phyloP scores from a whole-genome alignment of 2,329 filamentous ascomycete species.

The Trichoderma sp. region DNA sequence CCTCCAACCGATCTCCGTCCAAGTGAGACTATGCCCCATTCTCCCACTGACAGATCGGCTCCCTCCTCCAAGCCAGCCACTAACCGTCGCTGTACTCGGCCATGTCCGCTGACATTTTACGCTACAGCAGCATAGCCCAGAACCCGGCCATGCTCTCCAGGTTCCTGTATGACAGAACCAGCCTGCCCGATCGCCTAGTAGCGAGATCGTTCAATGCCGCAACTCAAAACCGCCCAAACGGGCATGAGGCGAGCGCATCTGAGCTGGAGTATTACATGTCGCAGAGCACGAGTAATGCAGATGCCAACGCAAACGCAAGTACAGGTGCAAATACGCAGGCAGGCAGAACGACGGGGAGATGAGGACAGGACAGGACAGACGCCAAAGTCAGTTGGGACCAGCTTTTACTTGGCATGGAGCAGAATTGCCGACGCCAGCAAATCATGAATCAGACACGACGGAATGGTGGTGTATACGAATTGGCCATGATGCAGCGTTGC shows the following conservation, averaged over 20 bases:
- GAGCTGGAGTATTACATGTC: slow-evolving; percentile 16
- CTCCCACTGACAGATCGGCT: slow-evolving; percentile 6
- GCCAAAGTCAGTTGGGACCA: not conserved
- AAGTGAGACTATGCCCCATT: slow-evolving; percentile 1
- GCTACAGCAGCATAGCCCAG: slow-evolving; percentile 11
- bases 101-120: slow-evolving; percentile 19
- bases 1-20: slow-evolving; percentile 1
- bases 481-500: not conserved
- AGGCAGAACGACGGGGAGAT: not conserved
- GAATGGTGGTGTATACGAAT: not conserved
- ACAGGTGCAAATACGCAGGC: not conserved
- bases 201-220: slow-evolving; percentile 14
- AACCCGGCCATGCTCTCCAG: slow-evolving; percentile 6
- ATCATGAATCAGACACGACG: not conserved
- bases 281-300: not conserved
- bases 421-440: not conserved
- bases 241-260: not conserved
- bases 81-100: slow-evolving; percentile 6
- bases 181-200: slow-evolving; percentile 22
- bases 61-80: not conserved
- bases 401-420: not conserved
- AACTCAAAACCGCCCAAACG: not conserved
- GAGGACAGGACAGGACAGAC: not conserved
- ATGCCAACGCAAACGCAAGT: not conserved
- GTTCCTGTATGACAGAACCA: slow-evolving; percentile 21